Conservation (phyloP, 2,329 filamentous ascomycete species). For the Calonectria montana region DNA sequence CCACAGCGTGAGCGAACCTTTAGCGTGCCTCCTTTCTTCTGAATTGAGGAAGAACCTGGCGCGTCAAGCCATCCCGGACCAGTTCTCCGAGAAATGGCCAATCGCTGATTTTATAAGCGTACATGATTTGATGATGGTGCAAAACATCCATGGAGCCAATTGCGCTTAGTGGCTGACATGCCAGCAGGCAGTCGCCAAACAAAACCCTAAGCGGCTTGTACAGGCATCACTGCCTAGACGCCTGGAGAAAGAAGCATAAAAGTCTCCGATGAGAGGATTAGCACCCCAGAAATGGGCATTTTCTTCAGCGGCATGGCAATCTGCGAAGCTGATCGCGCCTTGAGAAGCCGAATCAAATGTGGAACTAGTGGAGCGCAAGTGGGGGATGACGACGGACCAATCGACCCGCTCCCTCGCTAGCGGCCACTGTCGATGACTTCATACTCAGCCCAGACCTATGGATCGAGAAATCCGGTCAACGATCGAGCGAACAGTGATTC, state of each 20-base stretch:
- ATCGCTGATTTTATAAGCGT: not conserved
- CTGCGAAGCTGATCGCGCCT: not conserved
- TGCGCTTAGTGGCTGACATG: not conserved
- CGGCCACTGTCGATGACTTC: conserved; percentile 36
- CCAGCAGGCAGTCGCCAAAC: not conserved
- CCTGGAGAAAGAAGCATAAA: not conserved
- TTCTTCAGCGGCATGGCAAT: not conserved
- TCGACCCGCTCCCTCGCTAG: not conserved
- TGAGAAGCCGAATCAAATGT: not conserved
- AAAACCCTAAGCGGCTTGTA: too few relatives aligned
- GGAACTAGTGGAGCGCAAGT: not conserved
- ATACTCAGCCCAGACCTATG: conserved; percentile 27
- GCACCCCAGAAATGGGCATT: not conserved
- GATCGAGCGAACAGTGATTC: conserved; percentile 33
- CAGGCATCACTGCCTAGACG: not conserved
- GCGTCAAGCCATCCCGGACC: not conserved
- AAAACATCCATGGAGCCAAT: not conserved
- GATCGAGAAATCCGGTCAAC: conserved; percentile 35
- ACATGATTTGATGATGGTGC: not conserved
- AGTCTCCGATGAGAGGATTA: not conserved
- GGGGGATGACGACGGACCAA: not conserved
- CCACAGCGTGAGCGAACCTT: conserved; percentile 25
- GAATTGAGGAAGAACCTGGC: conserved; percentile 13
- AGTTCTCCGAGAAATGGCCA: not conserved
- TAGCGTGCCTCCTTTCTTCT: conserved; percentile 37